These are phyloP conservation scores for Gymnopus androsaceus DNA, from an alignment of 1,284 basidiomycete species.

Conservation along the genomic window DNA sequence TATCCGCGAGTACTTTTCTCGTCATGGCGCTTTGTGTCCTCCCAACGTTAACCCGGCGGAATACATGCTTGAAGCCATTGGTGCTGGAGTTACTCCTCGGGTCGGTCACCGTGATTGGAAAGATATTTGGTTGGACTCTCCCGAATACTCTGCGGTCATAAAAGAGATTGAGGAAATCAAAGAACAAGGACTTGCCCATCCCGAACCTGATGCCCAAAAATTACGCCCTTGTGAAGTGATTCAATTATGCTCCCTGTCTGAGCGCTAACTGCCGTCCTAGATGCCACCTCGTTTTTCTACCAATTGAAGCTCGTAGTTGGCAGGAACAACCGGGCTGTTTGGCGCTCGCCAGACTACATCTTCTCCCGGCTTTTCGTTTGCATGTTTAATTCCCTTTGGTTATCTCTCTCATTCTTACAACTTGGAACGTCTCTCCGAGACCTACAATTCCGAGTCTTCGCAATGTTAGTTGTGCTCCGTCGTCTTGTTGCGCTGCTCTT, in stretches of 20 bases:
- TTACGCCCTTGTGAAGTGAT: constrained; percentile 47
- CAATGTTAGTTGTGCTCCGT: constrained; percentile 51
- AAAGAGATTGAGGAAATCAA: constrained; percentile 50
- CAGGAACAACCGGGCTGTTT: constrained; percentile 78
- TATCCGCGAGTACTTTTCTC: constrained; percentile 73
- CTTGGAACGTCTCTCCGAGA: constrained; percentile 63
- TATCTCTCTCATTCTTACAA: constrained; percentile 85
- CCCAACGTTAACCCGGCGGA: constrained; percentile 62
- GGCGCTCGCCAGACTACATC: constrained; percentile 82
- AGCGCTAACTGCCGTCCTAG: constrained; percentile 32
- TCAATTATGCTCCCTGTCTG: neutral
- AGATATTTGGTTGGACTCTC: constrained; percentile 68
- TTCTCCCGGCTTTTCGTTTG: constrained; percentile 84
- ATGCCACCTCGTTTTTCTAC: constrained; percentile 77
- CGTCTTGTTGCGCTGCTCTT: neutral
- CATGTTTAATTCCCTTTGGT: constrained; percentile 75
- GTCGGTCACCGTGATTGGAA: constrained; percentile 78
- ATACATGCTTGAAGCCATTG: constrained; percentile 74
- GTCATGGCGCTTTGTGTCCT: constrained; percentile 65
- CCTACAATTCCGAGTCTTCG: constrained; percentile 85
- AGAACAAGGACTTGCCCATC: constrained; percentile 39
- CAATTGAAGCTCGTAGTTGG: constrained; percentile 77
- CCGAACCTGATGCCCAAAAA: constrained; percentile 40
- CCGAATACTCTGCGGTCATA: constrained; percentile 41
- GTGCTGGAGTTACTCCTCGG: constrained; percentile 67